phyloP scores from a whole-genome alignment of 768 basidiomycete species.

The Daedalea quercina region DNA sequence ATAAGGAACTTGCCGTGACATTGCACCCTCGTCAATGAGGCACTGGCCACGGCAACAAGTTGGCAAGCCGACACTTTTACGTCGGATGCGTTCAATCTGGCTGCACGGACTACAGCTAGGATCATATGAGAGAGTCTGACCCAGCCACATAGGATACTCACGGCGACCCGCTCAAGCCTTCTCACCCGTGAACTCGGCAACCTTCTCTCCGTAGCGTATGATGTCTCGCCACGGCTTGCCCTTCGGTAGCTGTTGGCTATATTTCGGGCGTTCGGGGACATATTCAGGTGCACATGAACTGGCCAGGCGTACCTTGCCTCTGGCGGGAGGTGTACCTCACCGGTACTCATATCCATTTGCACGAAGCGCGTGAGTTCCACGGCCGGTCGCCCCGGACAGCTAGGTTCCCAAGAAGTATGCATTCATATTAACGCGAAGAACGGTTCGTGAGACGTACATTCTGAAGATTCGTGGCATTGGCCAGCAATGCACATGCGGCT shows the following conservation, averaged over 20 bases:
- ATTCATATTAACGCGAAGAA: slow-evolving; percentile 6
- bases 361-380: slow-evolving; percentile 38
- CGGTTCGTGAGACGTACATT: slow-evolving; percentile 39
- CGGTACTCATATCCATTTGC: slow-evolving; percentile 13
- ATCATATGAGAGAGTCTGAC: no score
- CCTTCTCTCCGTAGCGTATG: slow-evolving; percentile 4
- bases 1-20: no score
- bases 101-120: no score
- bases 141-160: not conserved
- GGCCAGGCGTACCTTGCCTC: slow-evolving; percentile 31
- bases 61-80: no score
- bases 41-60: no score
- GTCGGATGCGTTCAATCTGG: no score
- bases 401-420: slow-evolving; percentile 21
- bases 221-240: slow-evolving; percentile 22
- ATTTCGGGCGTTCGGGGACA: not conserved
- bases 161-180: not conserved
- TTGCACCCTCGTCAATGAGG: no score
- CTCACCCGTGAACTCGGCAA: not conserved
- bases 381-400: slow-evolving; percentile 60
- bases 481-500: slow-evolving; percentile 46
- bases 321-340: slow-evolving; percentile 16
- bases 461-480: slow-evolving; percentile 72
- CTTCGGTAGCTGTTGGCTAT: slow-evolving; percentile 18
- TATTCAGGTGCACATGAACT: not conserved